phyloP scores from a whole-genome alignment of 371 early-diverging fungal species.

The Mortierella sp. region DNA sequence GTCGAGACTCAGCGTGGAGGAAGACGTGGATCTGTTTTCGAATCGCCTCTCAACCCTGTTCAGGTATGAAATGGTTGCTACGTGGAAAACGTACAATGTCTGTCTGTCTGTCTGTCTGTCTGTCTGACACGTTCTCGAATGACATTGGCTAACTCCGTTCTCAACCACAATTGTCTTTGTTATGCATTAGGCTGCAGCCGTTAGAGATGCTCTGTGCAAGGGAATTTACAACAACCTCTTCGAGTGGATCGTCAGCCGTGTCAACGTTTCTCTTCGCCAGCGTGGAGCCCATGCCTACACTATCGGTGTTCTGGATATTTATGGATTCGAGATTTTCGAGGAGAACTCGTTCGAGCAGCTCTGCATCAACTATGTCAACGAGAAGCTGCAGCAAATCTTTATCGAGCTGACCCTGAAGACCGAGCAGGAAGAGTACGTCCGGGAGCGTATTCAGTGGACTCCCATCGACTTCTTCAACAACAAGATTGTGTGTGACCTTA shows the following conservation, averaged over 20 bases:
- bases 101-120: no score
- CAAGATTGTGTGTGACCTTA: conserved; percentile 97
- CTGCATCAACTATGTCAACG: conserved; percentile 99
- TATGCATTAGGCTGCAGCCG: conserved; percentile 68
- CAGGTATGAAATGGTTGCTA: conserved; percentile 59
- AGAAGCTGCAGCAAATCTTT: conserved; percentile 99
- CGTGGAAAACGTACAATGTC: not conserved
- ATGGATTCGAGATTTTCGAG: conserved; percentile 96
- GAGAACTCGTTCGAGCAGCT: conserved; percentile 99
- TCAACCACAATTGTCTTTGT: not conserved
- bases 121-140: no score
- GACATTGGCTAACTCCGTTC: not conserved
- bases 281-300: conserved; percentile 77
- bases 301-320: conserved; percentile 97
- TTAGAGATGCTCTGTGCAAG: conserved; percentile 91
- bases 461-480: conserved; percentile 99
- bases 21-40: conserved; percentile 83
- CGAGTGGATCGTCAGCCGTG: conserved; percentile 91
- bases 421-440: conserved; percentile 98
- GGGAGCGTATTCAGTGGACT: conserved; percentile 99
- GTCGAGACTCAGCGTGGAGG: conserved; percentile 89
- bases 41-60: conserved; percentile 83
- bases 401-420: conserved; percentile 98
- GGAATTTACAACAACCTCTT: conserved; percentile 87
- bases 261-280: conserved; percentile 82